Conservation (phyloP, 2,329 filamentous ascomycete species). For the Aureobasidium sp. region DNA sequence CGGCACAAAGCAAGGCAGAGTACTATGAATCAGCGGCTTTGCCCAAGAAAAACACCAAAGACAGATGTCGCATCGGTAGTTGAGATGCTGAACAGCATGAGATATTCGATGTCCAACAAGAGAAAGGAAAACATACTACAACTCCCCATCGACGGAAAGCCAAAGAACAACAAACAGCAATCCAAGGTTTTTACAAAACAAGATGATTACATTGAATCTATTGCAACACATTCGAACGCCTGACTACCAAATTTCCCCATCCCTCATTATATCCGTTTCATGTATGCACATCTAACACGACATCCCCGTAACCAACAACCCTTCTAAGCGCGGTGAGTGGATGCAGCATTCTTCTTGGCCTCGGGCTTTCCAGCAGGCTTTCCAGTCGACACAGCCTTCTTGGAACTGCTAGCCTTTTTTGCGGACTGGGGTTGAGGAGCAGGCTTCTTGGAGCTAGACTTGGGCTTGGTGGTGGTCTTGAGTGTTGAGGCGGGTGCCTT, state of each 20-base stretch:
- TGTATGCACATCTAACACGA: neutral
- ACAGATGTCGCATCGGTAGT: too few species aligned
- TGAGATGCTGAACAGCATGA: too few species aligned
- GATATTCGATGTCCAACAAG: too few species aligned
- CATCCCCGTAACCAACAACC: neutral
- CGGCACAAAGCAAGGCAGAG: too few species aligned
- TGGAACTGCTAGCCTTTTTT: neutral
- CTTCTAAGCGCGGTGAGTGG: neutral
- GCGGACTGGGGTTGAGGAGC: neutral
- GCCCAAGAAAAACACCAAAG: too few species aligned
- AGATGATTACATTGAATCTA: too few species aligned
- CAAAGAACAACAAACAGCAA: too few species aligned
- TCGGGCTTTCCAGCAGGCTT: neutral
- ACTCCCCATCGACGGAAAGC: too few species aligned
- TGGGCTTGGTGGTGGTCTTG: neutral
- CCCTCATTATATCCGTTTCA: neutral
- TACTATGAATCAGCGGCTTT: too few species aligned
- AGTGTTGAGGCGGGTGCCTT: neutral
- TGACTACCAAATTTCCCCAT: neutral
- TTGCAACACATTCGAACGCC: too few species aligned
- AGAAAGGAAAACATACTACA: too few species aligned
- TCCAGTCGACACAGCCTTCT: neutral
- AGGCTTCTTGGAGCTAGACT: neutral
- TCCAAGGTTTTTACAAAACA: too few species aligned
- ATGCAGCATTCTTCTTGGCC: neutral